A percentile compares a stretch with the other conserved stretches of the same genome.
Evolutionary conservation across 2,329 filamentous ascomycete species (phyloP).

Genomic region (Colletotrichum falcatum): DNA sequence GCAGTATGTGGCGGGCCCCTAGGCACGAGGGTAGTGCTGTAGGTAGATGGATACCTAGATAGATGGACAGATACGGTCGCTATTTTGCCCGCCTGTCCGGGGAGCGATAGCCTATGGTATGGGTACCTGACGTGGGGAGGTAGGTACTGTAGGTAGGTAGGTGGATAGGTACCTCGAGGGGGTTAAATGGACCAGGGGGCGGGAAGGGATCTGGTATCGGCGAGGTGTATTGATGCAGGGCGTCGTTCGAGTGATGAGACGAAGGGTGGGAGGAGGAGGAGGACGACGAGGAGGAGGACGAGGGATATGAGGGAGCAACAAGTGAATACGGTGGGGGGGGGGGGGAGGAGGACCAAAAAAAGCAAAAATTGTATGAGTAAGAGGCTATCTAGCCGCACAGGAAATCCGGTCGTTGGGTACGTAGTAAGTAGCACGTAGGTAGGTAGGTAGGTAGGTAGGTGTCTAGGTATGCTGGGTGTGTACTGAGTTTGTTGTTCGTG

Average conservation of each 20-base stretch:
- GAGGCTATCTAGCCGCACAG: slow-evolving; percentile 9
- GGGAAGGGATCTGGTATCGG: slow-evolving; percentile 12
- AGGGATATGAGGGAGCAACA: slow-evolving; percentile 1
- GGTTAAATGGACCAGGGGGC: slow-evolving; percentile 4
- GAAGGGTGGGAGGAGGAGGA: slow-evolving; percentile 10
- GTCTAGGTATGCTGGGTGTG: too few relatives aligned
- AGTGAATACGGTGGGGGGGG: neutral
- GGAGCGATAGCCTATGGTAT: too few relatives aligned
- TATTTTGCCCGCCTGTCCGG: neutral
- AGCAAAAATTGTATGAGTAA: slow-evolving; percentile 5
- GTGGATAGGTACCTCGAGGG: neutral
- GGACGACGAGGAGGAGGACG: slow-evolving; percentile 19
- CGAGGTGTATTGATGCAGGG: slow-evolving; percentile 23
- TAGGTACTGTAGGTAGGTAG: too few relatives aligned
- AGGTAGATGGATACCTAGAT: too few relatives aligned
- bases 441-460: too few relatives aligned
- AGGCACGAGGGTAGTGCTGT: neutral
- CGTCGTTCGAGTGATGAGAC: slow-evolving; percentile 22
- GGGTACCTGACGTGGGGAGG: neutral
- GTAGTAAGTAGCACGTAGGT: neutral
- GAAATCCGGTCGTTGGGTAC: slow-evolving; percentile 4
- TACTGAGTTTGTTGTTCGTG: neutral
- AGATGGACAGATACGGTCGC: too few relatives aligned
- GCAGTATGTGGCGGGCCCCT: slow-evolving; percentile 29
- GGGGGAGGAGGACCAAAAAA: neutral